Conservation (phyloP, 2,329 filamentous ascomycete species). For the Elsinoe australis region DNA sequence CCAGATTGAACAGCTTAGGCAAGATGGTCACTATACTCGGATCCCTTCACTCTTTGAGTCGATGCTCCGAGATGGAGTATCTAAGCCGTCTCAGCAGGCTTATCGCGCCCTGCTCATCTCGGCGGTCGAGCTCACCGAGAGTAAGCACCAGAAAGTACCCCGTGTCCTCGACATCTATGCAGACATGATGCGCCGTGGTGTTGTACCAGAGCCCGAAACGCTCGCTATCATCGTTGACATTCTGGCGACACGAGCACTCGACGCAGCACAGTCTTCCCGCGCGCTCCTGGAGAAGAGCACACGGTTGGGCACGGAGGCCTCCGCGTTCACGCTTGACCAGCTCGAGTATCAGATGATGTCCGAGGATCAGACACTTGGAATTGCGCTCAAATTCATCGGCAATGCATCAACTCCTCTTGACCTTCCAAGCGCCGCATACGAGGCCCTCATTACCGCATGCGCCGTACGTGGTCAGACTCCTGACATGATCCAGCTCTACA, state of each 20-base stretch:
- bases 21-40: slow-evolving; percentile 68
- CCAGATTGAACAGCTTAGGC: slow-evolving; percentile 66
- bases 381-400: slow-evolving; percentile 80
- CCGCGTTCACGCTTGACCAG: slow-evolving; percentile 82
- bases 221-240: slow-evolving; percentile 82
- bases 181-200: slow-evolving; percentile 84
- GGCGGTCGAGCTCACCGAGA: slow-evolving; percentile 70
- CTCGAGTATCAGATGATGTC: slow-evolving; percentile 76
- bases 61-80: slow-evolving; percentile 74
- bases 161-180: slow-evolving; percentile 93
- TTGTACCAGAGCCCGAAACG: slow-evolving; percentile 73
- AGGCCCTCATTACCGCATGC: slow-evolving; percentile 77
- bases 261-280: slow-evolving; percentile 66
- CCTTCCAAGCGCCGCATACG: slow-evolving; percentile 78
- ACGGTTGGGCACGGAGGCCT: slow-evolving; percentile 78
- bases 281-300: slow-evolving; percentile 70
- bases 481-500: slow-evolving; percentile 85
- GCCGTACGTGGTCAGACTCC: slow-evolving; percentile 71
- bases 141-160: slow-evolving; percentile 75
- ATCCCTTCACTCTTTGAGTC: slow-evolving; percentile 87
- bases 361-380: slow-evolving; percentile 78
- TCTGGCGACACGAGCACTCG: slow-evolving; percentile 70
- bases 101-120: slow-evolving; percentile 87
- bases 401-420: slow-evolving; percentile 58
- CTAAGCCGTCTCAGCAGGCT: slow-evolving; percentile 70